Conservation (phyloP, 371 early-diverging fungal genomes). For the Haplosporangium sp. region DNA sequence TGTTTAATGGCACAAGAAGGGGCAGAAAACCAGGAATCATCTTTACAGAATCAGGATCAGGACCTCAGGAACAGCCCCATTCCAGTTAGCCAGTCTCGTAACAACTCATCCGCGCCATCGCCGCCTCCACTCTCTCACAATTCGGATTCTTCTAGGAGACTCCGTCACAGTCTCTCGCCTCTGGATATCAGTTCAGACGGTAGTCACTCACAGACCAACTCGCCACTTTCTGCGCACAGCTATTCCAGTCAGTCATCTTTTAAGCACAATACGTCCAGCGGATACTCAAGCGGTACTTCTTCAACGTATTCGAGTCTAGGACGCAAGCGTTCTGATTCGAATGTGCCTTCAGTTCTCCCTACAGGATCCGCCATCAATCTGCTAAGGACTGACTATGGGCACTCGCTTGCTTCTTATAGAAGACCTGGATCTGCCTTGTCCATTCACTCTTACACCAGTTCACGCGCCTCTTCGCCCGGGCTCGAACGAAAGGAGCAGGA, state of each 20-base stretch:
- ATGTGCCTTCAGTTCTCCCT: slow-evolving; percentile 4
- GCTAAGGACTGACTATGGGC: slow-evolving; percentile 9
- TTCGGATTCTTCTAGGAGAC: not conserved
- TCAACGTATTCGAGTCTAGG: slow-evolving; percentile 49
- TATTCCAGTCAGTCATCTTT: slow-evolving; percentile 39
- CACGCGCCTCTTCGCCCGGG: slow-evolving; percentile 33
- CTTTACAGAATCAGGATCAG: slow-evolving; percentile 13
- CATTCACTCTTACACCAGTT: slow-evolving; percentile 45
- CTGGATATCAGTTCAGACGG: slow-evolving; percentile 17
- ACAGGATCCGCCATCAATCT: not conserved
- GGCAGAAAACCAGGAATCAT: slow-evolving; percentile 22
- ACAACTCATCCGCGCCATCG: slow-evolving; percentile 24
- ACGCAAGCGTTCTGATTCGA: slow-evolving; percentile 29
- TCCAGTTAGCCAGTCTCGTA: slow-evolving; percentile 27
- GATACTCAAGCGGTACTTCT: slow-evolving; percentile 42
- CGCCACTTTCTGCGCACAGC: slow-evolving; percentile 39
- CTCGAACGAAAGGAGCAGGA: slow-evolving; percentile 7
- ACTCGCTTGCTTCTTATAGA: slow-evolving; percentile 10
- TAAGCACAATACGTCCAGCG: slow-evolving; percentile 18
- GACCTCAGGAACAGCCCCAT: slow-evolving; percentile 9
- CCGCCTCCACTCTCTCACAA: slow-evolving; percentile 5
- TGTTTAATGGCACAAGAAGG: slow-evolving; percentile 68
- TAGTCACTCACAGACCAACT: slow-evolving; percentile 10
- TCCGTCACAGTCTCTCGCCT: slow-evolving; percentile 22
- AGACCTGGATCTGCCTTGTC: slow-evolving; percentile 48